phyloP scores from a whole-genome alignment of 2,329 filamentous ascomycete species.

The Xylaria sp. region DNA sequence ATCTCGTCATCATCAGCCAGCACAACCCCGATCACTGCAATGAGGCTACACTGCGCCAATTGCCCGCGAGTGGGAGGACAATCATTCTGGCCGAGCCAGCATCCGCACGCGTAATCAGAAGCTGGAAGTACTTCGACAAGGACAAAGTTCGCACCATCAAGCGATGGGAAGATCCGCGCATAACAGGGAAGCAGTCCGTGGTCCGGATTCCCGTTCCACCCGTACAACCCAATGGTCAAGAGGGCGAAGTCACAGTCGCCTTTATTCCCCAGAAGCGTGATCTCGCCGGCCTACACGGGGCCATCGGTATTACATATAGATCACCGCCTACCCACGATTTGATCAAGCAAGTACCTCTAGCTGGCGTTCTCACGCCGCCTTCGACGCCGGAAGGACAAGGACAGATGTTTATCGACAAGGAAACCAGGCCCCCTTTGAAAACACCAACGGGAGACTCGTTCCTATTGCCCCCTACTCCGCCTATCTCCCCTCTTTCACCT shows the following conservation, averaged over 20 bases:
- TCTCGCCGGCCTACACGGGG: conserved; percentile 69
- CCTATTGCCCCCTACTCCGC: conserved; percentile 51
- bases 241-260: conserved; percentile 77
- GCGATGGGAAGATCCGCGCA: conserved; percentile 57
- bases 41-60: conserved; percentile 72
- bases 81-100: conserved; percentile 73
- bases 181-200: conserved; percentile 49
- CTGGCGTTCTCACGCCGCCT: conserved; percentile 46
- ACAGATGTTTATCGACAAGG: conserved; percentile 16
- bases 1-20: conserved; percentile 60
- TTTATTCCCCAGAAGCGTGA: conserved; percentile 71
- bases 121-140: conserved; percentile 74
- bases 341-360: conserved; percentile 20
- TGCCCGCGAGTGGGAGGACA: conserved; percentile 64
- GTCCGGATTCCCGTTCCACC: conserved; percentile 64
- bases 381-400: conserved; percentile 45
- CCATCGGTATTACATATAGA: conserved; percentile 77
- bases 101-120: conserved; percentile 71
- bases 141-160: conserved; percentile 58
- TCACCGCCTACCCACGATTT: conserved; percentile 57
- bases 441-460: conserved; percentile 40
- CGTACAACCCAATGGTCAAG: conserved; percentile 59
- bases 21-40: conserved; percentile 74
- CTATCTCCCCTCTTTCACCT: conserved; percentile 51
- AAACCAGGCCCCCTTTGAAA: conserved; percentile 22